Percentiles rank a stretch among this genome's conserved stretches.
phyloP scores from a whole-genome alignment of 495 filamentous ascomycete species.

The Aspergillus affinis region DNA sequence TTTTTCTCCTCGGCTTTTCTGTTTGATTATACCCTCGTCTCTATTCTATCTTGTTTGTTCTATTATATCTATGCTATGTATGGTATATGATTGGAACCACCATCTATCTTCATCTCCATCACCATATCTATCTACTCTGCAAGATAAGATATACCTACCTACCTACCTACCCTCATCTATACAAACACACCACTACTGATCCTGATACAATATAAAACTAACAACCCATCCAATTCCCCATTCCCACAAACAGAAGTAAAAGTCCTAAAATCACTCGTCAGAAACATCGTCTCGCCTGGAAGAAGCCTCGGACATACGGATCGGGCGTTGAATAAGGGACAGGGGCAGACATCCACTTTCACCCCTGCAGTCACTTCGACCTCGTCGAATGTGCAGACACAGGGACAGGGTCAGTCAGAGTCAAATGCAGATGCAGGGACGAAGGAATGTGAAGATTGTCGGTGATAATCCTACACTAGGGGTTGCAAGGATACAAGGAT shows the following conservation, averaged over 20 bases:
- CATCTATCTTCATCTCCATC: no score
- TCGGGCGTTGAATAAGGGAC: conserved; percentile 36
- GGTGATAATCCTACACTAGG: conserved; percentile 28
- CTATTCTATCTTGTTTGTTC: no score
- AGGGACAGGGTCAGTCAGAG: conserved; percentile 11
- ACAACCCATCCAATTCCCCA: not conserved
- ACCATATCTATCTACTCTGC: no score
- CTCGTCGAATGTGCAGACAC: conserved; percentile 10
- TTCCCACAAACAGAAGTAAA: conserved; percentile 65
- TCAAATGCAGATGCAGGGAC: conserved; percentile 5
- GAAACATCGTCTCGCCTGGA: conserved; percentile 77
- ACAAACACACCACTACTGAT: no score
- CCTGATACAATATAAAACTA: not conserved
- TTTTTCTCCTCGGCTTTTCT: conserved; percentile 8
- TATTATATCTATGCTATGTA: no score
- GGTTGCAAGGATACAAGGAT: no score
- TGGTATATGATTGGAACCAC: no score
- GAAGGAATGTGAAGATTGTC: conserved; percentile 49
- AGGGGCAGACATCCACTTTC: conserved; percentile 5
- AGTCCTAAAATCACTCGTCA: conserved; percentile 82
- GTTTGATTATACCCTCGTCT: no score
- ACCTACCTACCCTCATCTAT: no score
- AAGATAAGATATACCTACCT: no score
- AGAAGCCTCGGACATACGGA: conserved; percentile 84
- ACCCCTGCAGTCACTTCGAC: not conserved